Conservation (phyloP, 176 grass and related monocot species). For the Poa pratensis region DNA sequence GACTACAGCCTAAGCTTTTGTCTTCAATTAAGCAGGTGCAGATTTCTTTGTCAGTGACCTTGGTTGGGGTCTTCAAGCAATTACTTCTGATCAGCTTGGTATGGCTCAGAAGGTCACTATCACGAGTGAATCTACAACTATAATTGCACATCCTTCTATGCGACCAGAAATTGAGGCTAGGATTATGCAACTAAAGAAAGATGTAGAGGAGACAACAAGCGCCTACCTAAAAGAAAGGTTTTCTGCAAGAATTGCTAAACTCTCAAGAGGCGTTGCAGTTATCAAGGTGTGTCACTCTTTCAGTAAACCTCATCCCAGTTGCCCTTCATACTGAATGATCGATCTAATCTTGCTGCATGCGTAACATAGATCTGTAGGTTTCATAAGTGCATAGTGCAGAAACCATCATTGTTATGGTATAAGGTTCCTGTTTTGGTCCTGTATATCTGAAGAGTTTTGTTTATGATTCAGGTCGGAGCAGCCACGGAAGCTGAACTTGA, state of each 20-base stretch:
- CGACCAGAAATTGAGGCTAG: slow-evolving; percentile 91
- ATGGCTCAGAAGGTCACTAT: slow-evolving; percentile 86
- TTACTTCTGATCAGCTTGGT: slow-evolving; percentile 95
- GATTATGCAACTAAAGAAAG: slow-evolving; percentile 92
- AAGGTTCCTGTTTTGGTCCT: slow-evolving; percentile 22
- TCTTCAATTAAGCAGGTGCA: slow-evolving; percentile 65
- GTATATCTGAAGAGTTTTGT: slow-evolving; percentile 36
- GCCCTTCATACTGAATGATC: neutral
- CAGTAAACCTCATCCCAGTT: slow-evolving; percentile 1
- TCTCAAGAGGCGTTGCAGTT: slow-evolving; percentile 81
- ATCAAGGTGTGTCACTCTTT: slow-evolving; percentile 59
- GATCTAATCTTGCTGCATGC: neutral
- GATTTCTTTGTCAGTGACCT: slow-evolving; percentile 97
- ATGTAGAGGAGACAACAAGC: slow-evolving; percentile 68
- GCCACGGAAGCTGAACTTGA: slow-evolving; percentile 91
- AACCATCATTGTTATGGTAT: no score
- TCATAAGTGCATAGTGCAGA: no score
- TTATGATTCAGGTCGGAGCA: slow-evolving; percentile 83
- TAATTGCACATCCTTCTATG: slow-evolving; percentile 86
- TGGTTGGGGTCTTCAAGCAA: slow-evolving; percentile 63
- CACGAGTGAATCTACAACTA: slow-evolving; percentile 84
- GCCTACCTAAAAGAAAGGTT: slow-evolving; percentile 67
- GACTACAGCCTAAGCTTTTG: slow-evolving; percentile 32
- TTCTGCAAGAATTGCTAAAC: slow-evolving; percentile 87
- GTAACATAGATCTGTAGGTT: slow-evolving; percentile 27